Base-by-base conservation (phyloP, 345 rosid genomes). In the Dipteronia sinensis region DNA sequence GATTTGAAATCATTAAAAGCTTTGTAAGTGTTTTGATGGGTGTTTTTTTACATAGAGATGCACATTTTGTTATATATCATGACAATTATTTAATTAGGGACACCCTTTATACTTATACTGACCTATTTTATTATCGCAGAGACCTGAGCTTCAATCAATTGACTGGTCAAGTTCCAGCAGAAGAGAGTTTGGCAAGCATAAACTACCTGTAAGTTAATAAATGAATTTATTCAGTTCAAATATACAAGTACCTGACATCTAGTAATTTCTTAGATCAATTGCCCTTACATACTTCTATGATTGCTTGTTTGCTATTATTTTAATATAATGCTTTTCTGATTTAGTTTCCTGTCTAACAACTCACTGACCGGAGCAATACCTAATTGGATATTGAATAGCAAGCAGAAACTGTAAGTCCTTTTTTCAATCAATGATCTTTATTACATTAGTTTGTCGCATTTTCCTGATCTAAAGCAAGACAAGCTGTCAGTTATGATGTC, bases 131-230 rank as follows among this genome's bases (percentile, higher is more conserved):
- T 61, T 66, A 38, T 67, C 74, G 82, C 74, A 96, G 99, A 80
- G 98, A 96, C 84, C 78, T 94, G 77, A 90, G 98, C 89, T 87
- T 82, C 88, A 96, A 96, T 82, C 83, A 62, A 82, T 79, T 96
- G 85, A 87, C 86, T 0, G 97, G 93, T 71, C 12, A 13, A 69
- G 80, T 92, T 80, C 92, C 95, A 17, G 44, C 27, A 12, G 12
- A 74, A 25, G 19, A 42, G 78, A 67, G n/a, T 47, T 72, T 82
- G 73, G 1, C 3, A 0, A 19, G 1, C 0, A 12, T 83, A 51
- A 0, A 86, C 2, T 85, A 2, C 83, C 75, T 90, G 99, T 94
- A 88, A 87, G 90, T 77, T 53, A 11, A 38, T 77, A 22, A 29
- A 31, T 29, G 59, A 19, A 25, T 71, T n/a, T 46, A 31, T 6